These are phyloP conservation scores for Pseudogymnoascus sp. DNA, from an alignment of 2,329 filamentous ascomycete genomes.

Conservation along the genomic window DNA sequence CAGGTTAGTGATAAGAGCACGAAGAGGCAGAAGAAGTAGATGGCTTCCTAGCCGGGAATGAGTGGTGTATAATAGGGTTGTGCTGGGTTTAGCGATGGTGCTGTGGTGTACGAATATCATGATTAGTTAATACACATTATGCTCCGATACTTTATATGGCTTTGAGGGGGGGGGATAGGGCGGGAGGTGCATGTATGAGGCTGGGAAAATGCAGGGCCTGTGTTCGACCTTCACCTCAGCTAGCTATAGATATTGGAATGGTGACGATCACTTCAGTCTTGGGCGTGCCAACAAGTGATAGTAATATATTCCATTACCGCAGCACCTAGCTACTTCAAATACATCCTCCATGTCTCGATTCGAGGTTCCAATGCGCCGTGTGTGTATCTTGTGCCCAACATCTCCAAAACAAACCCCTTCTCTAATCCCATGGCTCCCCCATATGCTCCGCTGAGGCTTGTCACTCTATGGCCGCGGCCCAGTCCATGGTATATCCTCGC, in stretches of 20 bases:
- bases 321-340: background rate
- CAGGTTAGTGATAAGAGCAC: slow-evolving; percentile 51
- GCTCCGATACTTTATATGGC: background rate
- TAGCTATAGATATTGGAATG: background rate
- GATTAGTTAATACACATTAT: background rate
- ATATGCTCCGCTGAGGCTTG: background rate
- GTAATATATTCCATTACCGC: background rate
- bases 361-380: background rate
- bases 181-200: background rate
- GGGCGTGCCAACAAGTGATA: background rate
- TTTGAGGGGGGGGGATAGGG: background rate
- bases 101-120: slow-evolving; percentile 1
- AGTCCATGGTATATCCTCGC: background rate
- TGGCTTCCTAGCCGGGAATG: background rate
- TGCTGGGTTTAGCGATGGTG: background rate
- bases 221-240: background rate
- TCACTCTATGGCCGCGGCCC: background rate
- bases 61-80: background rate
- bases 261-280: background rate
- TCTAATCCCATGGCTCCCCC: no score
- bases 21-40: slow-evolving; percentile 38
- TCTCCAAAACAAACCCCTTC: background rate
- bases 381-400: background rate
- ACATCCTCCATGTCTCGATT: background rate
- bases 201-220: background rate